Percentiles rank a stretch among this genome's conserved stretches.
Conservation (phyloP, 169 alveolate genomes). For the Hammondia hammondi region DNA sequence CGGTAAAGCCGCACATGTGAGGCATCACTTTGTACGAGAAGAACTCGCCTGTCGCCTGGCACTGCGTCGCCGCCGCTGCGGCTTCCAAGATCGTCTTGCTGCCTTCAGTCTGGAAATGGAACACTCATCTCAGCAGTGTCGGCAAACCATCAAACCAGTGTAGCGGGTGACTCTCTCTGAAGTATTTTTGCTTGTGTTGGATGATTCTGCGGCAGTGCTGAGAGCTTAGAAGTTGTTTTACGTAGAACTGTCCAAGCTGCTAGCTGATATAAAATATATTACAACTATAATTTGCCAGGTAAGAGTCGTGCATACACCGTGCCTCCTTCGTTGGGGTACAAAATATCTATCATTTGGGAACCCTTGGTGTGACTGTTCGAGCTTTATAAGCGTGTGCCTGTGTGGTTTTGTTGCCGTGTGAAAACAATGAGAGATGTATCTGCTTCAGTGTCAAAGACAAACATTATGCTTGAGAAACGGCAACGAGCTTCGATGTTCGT, state of each 20-base stretch:
- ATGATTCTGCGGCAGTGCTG: background rate
- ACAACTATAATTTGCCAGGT: too few species aligned
- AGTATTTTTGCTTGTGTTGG: background rate
- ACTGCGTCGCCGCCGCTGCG: conserved; percentile 41
- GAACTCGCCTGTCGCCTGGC: conserved; percentile 42
- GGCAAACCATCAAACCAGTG: background rate
- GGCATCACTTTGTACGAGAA: conserved; percentile 37
- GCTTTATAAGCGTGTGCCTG: too few species aligned
- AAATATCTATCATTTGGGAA: too few species aligned
- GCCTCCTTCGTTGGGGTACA: too few species aligned
- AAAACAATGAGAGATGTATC: too few species aligned
- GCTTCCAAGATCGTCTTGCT: conserved; percentile 34
- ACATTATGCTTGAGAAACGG: too few species aligned
- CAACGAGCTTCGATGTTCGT: too few species aligned
- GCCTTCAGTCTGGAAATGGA: conserved; percentile 41
- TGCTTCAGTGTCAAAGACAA: too few species aligned
- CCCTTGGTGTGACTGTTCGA: too few species aligned
- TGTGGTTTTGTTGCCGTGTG: too few species aligned
- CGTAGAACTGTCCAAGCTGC: background rate
- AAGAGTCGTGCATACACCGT: too few species aligned
- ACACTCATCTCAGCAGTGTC: background rate
- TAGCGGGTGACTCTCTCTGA: background rate
- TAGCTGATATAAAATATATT: too few species aligned
- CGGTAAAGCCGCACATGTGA: conserved; percentile 35
- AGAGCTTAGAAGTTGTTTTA: background rate